These are phyloP conservation scores for Pseudonectria buxi DNA, from an alignment of 2,329 filamentous ascomycete genomes.

Conservation along the genomic window DNA sequence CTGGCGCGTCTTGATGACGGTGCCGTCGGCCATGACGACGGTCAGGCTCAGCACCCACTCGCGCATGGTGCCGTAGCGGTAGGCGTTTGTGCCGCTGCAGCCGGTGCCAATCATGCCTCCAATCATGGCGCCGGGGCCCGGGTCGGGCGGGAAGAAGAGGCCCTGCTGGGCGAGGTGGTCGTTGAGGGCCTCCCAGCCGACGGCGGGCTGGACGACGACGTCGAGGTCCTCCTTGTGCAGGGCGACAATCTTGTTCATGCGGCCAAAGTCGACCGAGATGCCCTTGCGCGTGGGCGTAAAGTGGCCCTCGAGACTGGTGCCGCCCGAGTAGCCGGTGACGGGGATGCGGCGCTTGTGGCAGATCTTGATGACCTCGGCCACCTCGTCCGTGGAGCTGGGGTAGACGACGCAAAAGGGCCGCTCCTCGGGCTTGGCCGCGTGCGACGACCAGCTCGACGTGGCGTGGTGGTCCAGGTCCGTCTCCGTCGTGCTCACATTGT, in stretches of 20 bases:
- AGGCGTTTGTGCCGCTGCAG: constrained; percentile 77
- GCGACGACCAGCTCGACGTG: constrained; percentile 57
- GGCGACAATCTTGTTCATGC: constrained; percentile 74
- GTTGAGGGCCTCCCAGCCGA: constrained; percentile 83
- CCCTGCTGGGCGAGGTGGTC: constrained; percentile 65
- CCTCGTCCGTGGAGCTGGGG: constrained; percentile 71
- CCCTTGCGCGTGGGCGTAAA: constrained; percentile 77
- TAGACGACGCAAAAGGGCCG: constrained; percentile 66
- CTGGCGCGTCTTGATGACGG: constrained; percentile 81
- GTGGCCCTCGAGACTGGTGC: constrained; percentile 84
- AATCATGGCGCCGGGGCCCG: constrained; percentile 86
- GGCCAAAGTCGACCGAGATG: constrained; percentile 76
- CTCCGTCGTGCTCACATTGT: constrained; percentile 55
- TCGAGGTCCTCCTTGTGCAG: constrained; percentile 74
- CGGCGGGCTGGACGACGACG: constrained; percentile 69
- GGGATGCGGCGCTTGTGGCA: constrained; percentile 77
- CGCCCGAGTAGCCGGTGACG: constrained; percentile 80
- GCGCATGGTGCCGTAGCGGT: constrained; percentile 89
- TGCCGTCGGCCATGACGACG: constrained; percentile 84
- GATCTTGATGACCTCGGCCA: constrained; percentile 80
- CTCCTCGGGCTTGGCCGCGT: constrained; percentile 41
- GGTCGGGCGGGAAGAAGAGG: constrained; percentile 88
- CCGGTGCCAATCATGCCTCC: constrained; percentile 78
- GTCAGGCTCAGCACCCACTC: constrained; percentile 88
- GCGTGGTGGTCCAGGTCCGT: constrained; percentile 51